phyloP scores from a whole-genome alignment of 305 asterid genomes.

The Fraxinus floribunda region DNA sequence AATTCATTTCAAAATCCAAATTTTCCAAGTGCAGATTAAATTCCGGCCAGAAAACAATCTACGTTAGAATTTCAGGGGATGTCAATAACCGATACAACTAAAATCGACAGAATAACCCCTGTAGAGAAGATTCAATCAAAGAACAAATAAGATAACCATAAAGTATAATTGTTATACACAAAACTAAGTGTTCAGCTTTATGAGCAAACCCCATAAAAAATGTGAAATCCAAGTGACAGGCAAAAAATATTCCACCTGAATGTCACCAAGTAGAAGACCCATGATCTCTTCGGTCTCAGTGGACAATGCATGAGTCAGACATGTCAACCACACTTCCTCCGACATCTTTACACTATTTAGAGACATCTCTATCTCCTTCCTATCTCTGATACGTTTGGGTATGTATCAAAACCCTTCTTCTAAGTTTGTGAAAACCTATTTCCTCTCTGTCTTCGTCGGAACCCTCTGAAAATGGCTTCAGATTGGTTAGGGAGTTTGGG shows the following conservation, averaged over 20 bases:
- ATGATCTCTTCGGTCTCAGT: slow-evolving; percentile 99
- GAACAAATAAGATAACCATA: neutral
- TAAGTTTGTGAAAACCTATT: neutral
- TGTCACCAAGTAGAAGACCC: slow-evolving; percentile 99
- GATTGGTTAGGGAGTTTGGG: slow-evolving; percentile 22
- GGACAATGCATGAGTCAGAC: slow-evolving; percentile 98
- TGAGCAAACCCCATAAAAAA: slow-evolving; percentile 23
- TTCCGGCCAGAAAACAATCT: neutral
- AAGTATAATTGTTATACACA: neutral
- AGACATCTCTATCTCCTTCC: slow-evolving; percentile 50
- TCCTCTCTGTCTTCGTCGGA: neutral
- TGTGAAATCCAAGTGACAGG: neutral
- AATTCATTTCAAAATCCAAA: slow-evolving; percentile 4
- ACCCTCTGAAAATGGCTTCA: slow-evolving; percentile 17
- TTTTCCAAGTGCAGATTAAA: neutral
- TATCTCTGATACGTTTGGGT: neutral
- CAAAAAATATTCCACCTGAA: slow-evolving; percentile 51
- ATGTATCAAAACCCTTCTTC: neutral
- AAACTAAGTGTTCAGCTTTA: neutral
- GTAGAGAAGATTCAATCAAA: neutral
- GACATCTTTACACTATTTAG: slow-evolving; percentile 89
- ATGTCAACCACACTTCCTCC: slow-evolving; percentile 98
- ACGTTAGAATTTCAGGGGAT: neutral
- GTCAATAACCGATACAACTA: neutral
- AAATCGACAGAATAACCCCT: neutral